Conservation (phyloP, 495 filamentous ascomycete genomes). For the Penicillium fimorum region DNA sequence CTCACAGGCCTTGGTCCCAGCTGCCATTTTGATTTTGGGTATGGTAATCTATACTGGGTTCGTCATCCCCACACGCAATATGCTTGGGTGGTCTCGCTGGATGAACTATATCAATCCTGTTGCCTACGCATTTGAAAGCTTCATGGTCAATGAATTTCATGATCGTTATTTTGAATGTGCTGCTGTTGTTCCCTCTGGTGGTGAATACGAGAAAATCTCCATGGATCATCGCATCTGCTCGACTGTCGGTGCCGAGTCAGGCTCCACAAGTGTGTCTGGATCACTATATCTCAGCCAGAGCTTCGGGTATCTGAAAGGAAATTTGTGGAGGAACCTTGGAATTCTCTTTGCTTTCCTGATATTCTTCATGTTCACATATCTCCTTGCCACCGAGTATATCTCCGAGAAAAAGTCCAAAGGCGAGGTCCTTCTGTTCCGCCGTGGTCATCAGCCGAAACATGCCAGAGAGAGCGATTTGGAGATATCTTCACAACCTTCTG, state of each 20-base stretch:
- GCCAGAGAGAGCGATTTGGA: slow-evolving; percentile 12
- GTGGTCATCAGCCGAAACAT: slow-evolving; percentile 30
- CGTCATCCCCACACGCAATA: slow-evolving; percentile 37
- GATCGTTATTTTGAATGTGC: slow-evolving; percentile 45
- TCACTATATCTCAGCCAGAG: slow-evolving; percentile 49
- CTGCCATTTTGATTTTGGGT: slow-evolving; percentile 39
- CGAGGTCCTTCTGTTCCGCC: slow-evolving; percentile 37
- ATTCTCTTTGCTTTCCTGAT: slow-evolving; percentile 59
- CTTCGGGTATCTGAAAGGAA: slow-evolving; percentile 50
- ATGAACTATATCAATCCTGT: slow-evolving; percentile 44
- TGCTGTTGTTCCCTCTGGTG: slow-evolving; percentile 31
- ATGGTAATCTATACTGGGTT: slow-evolving; percentile 48
- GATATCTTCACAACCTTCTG: slow-evolving; percentile 36
- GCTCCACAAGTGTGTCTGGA: slow-evolving; percentile 46
- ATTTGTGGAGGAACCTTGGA: slow-evolving; percentile 64
- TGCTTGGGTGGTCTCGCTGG: slow-evolving; percentile 49
- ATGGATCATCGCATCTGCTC: slow-evolving; percentile 41
- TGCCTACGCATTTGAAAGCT: slow-evolving; percentile 38
- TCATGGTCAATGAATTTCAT: slow-evolving; percentile 58
- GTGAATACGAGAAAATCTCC: slow-evolving; percentile 33
- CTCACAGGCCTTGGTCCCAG: slow-evolving; percentile 42
- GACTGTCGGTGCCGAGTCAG: slow-evolving; percentile 51
- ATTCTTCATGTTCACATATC: slow-evolving; percentile 51
- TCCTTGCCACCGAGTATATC: slow-evolving; percentile 39
- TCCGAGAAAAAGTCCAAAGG: slow-evolving; percentile 32